These are phyloP conservation scores for Cornus florida DNA, from an alignment of 148 eudicot species.

Conservation along the genomic window DNA sequence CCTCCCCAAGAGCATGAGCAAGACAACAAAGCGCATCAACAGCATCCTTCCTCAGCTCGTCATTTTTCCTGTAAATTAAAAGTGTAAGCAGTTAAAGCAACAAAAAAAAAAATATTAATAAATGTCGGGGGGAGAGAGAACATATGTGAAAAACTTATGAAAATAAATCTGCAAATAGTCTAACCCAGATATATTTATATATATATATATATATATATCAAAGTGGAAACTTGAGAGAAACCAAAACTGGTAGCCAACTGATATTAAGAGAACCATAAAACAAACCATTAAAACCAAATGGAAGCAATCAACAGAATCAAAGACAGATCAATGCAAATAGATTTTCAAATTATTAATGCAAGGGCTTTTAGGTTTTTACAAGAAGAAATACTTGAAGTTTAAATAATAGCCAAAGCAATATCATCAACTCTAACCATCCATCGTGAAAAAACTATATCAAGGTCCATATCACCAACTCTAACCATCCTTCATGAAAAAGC, in stretches of 20 bases:
- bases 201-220: too few relatives aligned
- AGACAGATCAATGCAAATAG: neutral
- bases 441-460: neutral
- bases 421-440: neutral
- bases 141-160: neutral
- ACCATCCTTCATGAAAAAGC: too few relatives aligned
- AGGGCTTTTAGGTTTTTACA: neutral
- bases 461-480: too few relatives aligned
- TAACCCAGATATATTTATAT: neutral
- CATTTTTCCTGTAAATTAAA: constrained; percentile 62
- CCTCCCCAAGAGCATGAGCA: constrained; percentile 94
- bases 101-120: neutral
- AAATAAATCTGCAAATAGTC: neutral
- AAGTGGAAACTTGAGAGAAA: neutral
- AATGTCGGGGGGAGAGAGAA: neutral
- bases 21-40: constrained; percentile 94
- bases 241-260: neutral
- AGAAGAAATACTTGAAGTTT: too few relatives aligned
- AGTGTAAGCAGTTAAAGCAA: neutral
- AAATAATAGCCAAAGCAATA: neutral
- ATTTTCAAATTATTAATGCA: neutral
- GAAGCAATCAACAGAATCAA: neutral
- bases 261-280: neutral
- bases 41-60: constrained; percentile 92
- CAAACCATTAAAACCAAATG: neutral